A percentile compares a stretch with the other conserved stretches of the same genome.
Evolutionary conservation across 139 green algal species (phyloP).

Genomic region (Micromonas pusilla): DNA sequence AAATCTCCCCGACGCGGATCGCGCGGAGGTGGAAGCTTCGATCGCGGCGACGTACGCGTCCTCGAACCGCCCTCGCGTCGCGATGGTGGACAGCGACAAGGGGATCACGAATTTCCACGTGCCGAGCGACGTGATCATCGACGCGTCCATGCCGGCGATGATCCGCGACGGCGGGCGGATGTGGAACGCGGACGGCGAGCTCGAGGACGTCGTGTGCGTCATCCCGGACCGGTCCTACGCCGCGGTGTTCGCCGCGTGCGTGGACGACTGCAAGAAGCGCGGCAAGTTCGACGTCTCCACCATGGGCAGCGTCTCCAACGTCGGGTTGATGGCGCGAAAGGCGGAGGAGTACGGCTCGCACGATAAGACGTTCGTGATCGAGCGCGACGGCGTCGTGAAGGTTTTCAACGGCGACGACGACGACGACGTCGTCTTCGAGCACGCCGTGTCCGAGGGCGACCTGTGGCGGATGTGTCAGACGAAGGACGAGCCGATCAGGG

Average conservation of each 20-base stretch:
- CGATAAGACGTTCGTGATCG: slow-evolving; percentile 35
- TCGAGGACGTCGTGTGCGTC: slow-evolving; percentile 27
- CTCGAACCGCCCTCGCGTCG: background rate
- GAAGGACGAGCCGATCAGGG: slow-evolving; percentile 29
- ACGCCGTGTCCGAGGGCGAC: slow-evolving; percentile 24
- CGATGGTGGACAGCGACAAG: slow-evolving; percentile 31
- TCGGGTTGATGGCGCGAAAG: slow-evolving; percentile 35
- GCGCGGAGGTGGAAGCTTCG: slow-evolving; percentile 5
- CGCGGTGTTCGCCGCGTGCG: slow-evolving; percentile 9
- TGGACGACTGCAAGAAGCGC: slow-evolving; percentile 19
- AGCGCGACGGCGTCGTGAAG: background rate
- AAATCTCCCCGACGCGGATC: slow-evolving; percentile 1
- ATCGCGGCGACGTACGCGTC: background rate
- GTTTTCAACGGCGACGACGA: background rate
- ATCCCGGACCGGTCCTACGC: slow-evolving; percentile 36
- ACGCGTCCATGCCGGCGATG: slow-evolving; percentile 32
- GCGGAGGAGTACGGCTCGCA: slow-evolving; percentile 37
- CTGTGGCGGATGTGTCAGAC: slow-evolving; percentile 30
- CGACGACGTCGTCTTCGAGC: slow-evolving; percentile 17
- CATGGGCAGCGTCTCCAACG: slow-evolving; percentile 33
- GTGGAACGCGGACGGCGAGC: slow-evolving; percentile 27
- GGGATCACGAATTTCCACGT: slow-evolving; percentile 38
- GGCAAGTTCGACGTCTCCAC: slow-evolving; percentile 29
- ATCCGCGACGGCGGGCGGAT: slow-evolving; percentile 32
- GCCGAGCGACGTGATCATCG: slow-evolving; percentile 36